These are phyloP conservation scores for Pisolithus orientalis DNA, from an alignment of 768 basidiomycete genomes.

Conservation along the genomic window DNA sequence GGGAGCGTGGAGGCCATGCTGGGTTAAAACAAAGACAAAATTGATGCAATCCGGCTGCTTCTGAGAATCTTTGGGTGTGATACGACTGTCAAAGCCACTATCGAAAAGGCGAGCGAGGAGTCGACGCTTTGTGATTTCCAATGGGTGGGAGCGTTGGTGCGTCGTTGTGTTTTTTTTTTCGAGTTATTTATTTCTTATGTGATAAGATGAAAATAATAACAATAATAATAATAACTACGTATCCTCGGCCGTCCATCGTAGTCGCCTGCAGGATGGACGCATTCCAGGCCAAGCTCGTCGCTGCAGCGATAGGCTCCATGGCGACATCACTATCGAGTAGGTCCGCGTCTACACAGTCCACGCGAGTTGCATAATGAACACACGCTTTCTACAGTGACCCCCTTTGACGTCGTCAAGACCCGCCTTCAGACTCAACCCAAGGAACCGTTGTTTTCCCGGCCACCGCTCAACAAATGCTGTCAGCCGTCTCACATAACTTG, in stretches of 20 bases:
- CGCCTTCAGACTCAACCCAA: constrained; percentile 89
- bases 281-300: constrained; percentile 73
- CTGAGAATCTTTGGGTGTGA: not conserved
- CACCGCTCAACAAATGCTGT: constrained; percentile 58
- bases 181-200: not conserved
- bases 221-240: not conserved
- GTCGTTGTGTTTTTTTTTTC: not conserved
- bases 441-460: constrained; percentile 46
- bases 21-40: constrained; percentile 18
- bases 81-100: constrained; percentile 12
- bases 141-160: not conserved
- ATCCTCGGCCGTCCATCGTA: constrained; percentile 1
- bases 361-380: not conserved
- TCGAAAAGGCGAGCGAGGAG: not conserved
- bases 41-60: constrained; percentile 10
- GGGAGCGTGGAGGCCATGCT: constrained; percentile 46
- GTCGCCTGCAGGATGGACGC: constrained; percentile 47
- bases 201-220: not conserved
- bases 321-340: constrained; percentile 79
- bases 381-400: constrained; percentile 72
- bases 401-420: constrained; percentile 97
- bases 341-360: constrained; percentile 15
- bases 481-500: constrained; percentile 52
- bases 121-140: not conserved
- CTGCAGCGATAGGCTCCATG: constrained; percentile 73